phyloP scores from a whole-genome alignment of 768 basidiomycete genomes.

The Cyclocybe aegerita region DNA sequence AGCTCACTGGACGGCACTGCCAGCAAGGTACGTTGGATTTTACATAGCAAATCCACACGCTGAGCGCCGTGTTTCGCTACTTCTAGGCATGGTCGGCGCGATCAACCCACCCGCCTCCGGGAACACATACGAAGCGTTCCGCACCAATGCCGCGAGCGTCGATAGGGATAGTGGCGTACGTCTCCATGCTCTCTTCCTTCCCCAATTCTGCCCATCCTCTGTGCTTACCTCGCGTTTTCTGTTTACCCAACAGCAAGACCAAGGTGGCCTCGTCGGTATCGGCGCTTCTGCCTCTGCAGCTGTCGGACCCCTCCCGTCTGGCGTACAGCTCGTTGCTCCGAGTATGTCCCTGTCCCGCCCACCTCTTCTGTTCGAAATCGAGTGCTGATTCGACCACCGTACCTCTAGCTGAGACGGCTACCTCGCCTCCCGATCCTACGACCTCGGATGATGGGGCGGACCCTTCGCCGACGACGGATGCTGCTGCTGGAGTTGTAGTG shows the following conservation, averaged over 20 bases:
- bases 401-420: too few relatives aligned
- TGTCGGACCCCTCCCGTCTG: constrained; percentile 38
- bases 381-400: too few relatives aligned
- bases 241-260: constrained; percentile 32
- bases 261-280: constrained; percentile 39
- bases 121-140: constrained; percentile 39
- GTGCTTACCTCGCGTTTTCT: too few relatives aligned
- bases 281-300: constrained; percentile 48
- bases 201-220: not conserved
- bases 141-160: constrained; percentile 28
- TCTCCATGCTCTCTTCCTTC: constrained; percentile 1
- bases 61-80: not conserved
- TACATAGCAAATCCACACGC: not conserved
- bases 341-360: constrained; percentile 17
- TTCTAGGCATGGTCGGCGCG: constrained; percentile 46
- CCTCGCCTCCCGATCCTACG: too few relatives aligned
- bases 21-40: constrained; percentile 18
- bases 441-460: too few relatives aligned
- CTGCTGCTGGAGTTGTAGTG: too few relatives aligned
- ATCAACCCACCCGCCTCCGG: constrained; percentile 52
- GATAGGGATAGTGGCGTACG: constrained; percentile 31
- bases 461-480: too few relatives aligned
- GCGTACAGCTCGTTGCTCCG: constrained; percentile 1
- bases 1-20: constrained; percentile 43
- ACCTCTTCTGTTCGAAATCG: not conserved